Evolutionary conservation across 169 alveolate genomes (phyloP).

Genomic region (Eimeria tenella): DNA sequence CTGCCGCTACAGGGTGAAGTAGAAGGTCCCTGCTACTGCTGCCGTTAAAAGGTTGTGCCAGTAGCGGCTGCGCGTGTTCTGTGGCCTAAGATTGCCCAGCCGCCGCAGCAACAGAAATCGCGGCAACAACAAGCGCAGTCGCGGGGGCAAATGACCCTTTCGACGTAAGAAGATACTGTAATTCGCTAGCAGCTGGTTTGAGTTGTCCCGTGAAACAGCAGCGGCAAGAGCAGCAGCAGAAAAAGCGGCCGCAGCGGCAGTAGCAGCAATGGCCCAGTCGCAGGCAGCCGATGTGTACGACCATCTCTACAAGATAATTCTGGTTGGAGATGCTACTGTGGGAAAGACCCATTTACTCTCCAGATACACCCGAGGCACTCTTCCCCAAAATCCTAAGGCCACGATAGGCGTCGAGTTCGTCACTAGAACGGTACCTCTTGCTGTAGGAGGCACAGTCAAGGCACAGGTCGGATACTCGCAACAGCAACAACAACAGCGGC

Average conservation of each 20-base stretch:
- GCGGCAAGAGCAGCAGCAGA: background rate
- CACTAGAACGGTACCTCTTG: constrained; percentile 66
- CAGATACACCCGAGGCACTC: background rate
- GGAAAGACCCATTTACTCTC: constrained; percentile 20
- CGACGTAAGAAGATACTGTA: background rate
- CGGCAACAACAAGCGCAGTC: background rate
- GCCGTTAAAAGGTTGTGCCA: background rate
- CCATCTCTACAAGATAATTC: background rate
- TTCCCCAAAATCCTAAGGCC: background rate
- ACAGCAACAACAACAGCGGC: constrained; percentile 83
- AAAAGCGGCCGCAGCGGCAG: background rate
- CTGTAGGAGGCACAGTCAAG: constrained; percentile 97
- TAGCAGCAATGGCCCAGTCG: background rate
- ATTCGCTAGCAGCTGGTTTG: background rate
- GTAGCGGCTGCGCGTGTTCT: too few relatives aligned
- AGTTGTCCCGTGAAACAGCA: background rate
- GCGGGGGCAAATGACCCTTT: background rate
- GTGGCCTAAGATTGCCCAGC: too few relatives aligned
- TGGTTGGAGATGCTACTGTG: background rate
- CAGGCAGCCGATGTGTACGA: constrained; percentile 29
- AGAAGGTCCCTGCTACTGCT: constrained; percentile 17
- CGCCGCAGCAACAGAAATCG: background rate
- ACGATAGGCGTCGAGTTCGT: background rate
- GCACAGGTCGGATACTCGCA: constrained; percentile 93
- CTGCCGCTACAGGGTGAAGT: background rate